Conservation (phyloP, 441 rosid genomes). For the Bruguiera hainesii region DNA sequence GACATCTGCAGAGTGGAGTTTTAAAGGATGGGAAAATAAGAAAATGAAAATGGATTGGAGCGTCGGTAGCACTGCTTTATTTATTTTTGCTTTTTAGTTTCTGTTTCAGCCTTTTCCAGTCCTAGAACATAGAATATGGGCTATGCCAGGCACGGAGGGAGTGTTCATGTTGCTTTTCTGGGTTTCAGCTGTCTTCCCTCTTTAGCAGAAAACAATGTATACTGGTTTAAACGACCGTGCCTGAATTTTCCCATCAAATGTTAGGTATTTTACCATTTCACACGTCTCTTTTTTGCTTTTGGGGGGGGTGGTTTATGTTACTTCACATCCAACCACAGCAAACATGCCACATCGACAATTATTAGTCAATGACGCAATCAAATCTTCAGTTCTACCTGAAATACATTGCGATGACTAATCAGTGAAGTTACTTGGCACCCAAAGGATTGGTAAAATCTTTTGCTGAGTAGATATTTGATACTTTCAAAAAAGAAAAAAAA, state of each 20-base stretch:
- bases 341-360: constrained; percentile 13
- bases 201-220: constrained; percentile 32
- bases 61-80: constrained; percentile 42
- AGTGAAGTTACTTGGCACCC: background rate
- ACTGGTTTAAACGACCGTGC: constrained; percentile 21
- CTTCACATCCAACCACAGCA: background rate
- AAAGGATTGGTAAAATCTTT: background rate
- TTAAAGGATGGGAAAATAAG: background rate
- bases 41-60: constrained; percentile 31
- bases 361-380: constrained; percentile 9
- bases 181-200: constrained; percentile 22
- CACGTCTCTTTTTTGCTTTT: background rate
- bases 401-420: constrained; percentile 13
- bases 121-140: constrained; percentile 37
- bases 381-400: constrained; percentile 16
- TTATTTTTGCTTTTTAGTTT: constrained; percentile 9
- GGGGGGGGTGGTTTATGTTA: background rate
- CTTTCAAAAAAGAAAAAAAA: background rate
- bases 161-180: constrained; percentile 22
- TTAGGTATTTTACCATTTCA: constrained; percentile 11
- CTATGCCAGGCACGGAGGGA: constrained; percentile 17
- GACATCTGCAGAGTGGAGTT: background rate
- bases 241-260: constrained; percentile 30
- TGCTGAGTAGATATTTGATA: background rate
- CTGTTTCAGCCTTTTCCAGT: constrained; percentile 16